Conservation (phyloP, 169 alveolate genomes). For the Eimeria falciformis region DNA sequence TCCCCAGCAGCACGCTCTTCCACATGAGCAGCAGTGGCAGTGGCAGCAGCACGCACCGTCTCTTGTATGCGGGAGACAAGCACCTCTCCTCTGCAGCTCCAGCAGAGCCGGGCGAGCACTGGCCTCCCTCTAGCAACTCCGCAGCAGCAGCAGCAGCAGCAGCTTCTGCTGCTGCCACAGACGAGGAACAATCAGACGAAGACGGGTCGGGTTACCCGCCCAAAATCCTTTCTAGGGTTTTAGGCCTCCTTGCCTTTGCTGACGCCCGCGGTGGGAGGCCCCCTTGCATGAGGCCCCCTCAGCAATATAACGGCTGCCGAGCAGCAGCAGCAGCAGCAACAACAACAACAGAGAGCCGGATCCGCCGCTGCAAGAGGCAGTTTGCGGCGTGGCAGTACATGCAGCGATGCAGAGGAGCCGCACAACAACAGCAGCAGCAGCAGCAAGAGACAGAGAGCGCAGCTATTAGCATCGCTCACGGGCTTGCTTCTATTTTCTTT, state of each 20-base stretch:
- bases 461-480: conserved; percentile 45
- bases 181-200: background rate
- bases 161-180: conserved; percentile 34
- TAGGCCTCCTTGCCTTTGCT: background rate
- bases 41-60: too few relatives aligned
- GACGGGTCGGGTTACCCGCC: conserved; percentile 20
- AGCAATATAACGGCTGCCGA: too few relatives aligned
- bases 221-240: background rate
- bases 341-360: background rate
- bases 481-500: conserved; percentile 52
- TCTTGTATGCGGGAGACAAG: too few relatives aligned
- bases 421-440: conserved; percentile 34
- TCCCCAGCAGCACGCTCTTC: conserved; percentile 28
- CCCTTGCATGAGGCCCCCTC: too few relatives aligned
- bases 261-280: conserved; percentile 18
- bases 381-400: conserved; percentile 37
- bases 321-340: background rate
- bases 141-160: conserved; percentile 21
- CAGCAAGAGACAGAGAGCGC: conserved; percentile 57
- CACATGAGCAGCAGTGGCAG: conserved; percentile 63
- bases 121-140: background rate
- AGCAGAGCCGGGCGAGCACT: conserved; percentile 67
- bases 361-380: conserved; percentile 22
- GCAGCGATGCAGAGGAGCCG: conserved; percentile 47
- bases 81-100: too few relatives aligned